Percentiles rank a stretch among this genome's conserved stretches.
Conservation (phyloP, 495 filamentous ascomycete genomes). For the Usnea hakonensis region DNA sequence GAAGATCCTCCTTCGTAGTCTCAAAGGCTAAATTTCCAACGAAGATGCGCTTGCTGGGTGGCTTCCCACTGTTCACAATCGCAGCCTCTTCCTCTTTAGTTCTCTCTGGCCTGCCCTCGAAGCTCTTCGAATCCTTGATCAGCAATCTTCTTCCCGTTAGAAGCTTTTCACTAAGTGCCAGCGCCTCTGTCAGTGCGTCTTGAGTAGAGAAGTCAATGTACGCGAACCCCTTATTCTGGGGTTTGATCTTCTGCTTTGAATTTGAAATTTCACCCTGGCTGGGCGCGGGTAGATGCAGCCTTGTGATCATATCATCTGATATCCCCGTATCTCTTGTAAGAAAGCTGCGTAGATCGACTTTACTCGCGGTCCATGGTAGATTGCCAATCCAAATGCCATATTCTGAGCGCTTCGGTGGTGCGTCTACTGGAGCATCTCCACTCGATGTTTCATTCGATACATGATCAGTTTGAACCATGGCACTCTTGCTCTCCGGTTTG, state of each 20-base stretch:
- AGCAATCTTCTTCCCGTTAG: constrained; percentile 67
- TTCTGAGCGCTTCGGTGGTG: constrained; percentile 52
- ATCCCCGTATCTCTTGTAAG: constrained; percentile 62
- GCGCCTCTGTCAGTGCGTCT: constrained; percentile 58
- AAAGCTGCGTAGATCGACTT: constrained; percentile 64
- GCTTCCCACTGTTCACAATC: constrained; percentile 39
- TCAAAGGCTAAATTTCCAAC: constrained; percentile 88
- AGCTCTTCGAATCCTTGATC: constrained; percentile 86
- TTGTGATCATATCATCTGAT: constrained; percentile 61
- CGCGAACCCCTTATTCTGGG: constrained; percentile 81
- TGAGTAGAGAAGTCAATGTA: constrained; percentile 83
- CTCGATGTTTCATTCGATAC: constrained; percentile 35
- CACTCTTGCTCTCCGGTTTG: constrained; percentile 27
- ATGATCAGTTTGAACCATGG: constrained; percentile 19
- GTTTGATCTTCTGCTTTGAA: constrained; percentile 38
- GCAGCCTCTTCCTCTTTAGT: constrained; percentile 35
- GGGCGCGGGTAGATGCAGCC: constrained; percentile 66
- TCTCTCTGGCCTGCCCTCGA: constrained; percentile 65
- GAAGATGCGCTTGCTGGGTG: constrained; percentile 72
- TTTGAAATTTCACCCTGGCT: constrained; percentile 17
- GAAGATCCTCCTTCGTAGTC: constrained; percentile 69
- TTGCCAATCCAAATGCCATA: constrained; percentile 96
- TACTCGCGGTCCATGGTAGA: constrained; percentile 68
- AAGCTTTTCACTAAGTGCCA: constrained; percentile 73
- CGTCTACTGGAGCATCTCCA: constrained; percentile 26